Percentiles rank a stretch among this genome's conserved stretches.
phyloP scores from a whole-genome alignment of 2,329 filamentous ascomycete species.

The Harringtonia lauricola region DNA sequence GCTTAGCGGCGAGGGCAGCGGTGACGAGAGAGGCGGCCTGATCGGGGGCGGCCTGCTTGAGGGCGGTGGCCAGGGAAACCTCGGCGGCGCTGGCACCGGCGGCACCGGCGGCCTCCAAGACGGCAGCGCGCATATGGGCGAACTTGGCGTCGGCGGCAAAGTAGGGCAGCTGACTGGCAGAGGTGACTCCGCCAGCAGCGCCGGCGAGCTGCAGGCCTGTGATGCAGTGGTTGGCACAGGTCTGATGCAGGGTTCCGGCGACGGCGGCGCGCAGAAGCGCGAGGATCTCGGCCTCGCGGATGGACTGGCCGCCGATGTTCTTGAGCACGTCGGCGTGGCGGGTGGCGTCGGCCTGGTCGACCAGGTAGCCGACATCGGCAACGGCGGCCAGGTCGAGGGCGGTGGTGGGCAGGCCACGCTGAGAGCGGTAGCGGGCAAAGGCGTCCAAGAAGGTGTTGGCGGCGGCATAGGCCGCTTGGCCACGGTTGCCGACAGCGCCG shows the following conservation, averaged over 20 bases:
- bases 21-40: too few species aligned
- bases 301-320: conserved; percentile 11
- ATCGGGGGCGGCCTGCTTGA: too few species aligned
- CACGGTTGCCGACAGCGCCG: conserved; percentile 16
- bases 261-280: conserved; percentile 11
- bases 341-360: conserved; percentile 31
- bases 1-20: too few species aligned
- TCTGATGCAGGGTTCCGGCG: conserved; percentile 6
- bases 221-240: conserved; percentile 32
- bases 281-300: conserved; percentile 11
- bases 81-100: too few species aligned
- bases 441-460: conserved; percentile 30
- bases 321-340: conserved; percentile 30
- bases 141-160: conserved; percentile 44
- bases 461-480: conserved; percentile 25
- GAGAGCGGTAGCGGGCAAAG: conserved; percentile 24
- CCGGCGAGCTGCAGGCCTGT: conserved; percentile 39
- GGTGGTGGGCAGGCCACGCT: conserved; percentile 21
- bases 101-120: too few species aligned
- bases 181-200: too few species aligned
- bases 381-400: conserved; percentile 43
- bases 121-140: conserved; percentile 31
- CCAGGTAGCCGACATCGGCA: conserved; percentile 36
- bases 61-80: too few species aligned
- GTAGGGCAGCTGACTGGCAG: conserved; percentile 37